Evolutionary conservation across 192 early-diverging fungal species (phyloP).

Genomic region (Thamnidium elegans): DNA sequence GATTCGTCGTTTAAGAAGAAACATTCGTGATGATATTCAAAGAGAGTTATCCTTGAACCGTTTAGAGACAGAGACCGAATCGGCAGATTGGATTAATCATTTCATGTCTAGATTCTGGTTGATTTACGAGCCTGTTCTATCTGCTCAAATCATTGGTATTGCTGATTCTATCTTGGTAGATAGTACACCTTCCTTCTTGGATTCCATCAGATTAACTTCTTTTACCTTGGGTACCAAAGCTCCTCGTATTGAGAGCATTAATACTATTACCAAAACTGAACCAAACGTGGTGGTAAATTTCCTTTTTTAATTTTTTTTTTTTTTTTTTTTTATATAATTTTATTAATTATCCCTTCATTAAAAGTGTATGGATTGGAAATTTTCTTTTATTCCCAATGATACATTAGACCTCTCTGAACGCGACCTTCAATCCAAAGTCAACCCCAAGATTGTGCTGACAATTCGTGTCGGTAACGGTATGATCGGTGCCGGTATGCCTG

Average conservation of each 20-base stretch:
- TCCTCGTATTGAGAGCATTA: slow-evolving; percentile 67
- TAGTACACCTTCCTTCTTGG: slow-evolving; percentile 76
- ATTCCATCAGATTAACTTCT: slow-evolving; percentile 67
- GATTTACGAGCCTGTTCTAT: slow-evolving; percentile 85
- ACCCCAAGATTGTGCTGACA: slow-evolving; percentile 85
- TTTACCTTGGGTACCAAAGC: slow-evolving; percentile 81
- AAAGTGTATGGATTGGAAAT: slow-evolving; percentile 87
- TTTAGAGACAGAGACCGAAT: slow-evolving; percentile 52
- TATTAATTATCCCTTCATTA: no score
- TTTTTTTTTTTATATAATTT: no score
- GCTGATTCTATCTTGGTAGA: slow-evolving; percentile 74
- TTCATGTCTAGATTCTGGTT: slow-evolving; percentile 86
- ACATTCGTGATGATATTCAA: slow-evolving; percentile 65
- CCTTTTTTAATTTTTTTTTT: not conserved
- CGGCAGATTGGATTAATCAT: slow-evolving; percentile 87
- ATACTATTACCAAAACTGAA: slow-evolving; percentile 70
- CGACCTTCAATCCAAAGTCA: slow-evolving; percentile 65
- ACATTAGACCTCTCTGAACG: slow-evolving; percentile 67
- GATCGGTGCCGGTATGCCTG: slow-evolving; percentile 79
- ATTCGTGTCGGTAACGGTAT: slow-evolving; percentile 86
- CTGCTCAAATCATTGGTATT: slow-evolving; percentile 64
- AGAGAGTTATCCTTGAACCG: slow-evolving; percentile 57
- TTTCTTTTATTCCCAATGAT: slow-evolving; percentile 84
- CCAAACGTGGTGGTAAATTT: slow-evolving; percentile 63
- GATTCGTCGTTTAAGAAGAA: slow-evolving; percentile 63